phyloP scores from a whole-genome alignment of 306 rosid genomes.

The Rosa persica region DNA sequence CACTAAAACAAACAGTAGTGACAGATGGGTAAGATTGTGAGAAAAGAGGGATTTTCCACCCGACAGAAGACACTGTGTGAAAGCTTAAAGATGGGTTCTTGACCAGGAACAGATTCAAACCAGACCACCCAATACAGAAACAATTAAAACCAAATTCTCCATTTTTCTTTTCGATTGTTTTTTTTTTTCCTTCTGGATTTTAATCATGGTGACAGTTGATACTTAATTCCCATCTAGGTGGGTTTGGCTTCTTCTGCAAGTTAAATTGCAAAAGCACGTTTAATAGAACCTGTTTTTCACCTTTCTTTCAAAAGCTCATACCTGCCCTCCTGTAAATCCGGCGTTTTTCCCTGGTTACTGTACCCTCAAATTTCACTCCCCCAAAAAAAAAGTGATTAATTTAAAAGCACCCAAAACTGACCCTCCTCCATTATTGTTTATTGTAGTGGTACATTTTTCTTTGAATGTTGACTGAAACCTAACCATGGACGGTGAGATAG shows the following conservation, averaged over 20 bases:
- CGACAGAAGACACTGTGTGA: slow-evolving; percentile 73
- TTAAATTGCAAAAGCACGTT: slow-evolving; percentile 20
- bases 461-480: slow-evolving; percentile 23
- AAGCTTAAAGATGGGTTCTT: slow-evolving; percentile 53
- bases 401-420: slow-evolving; percentile 7
- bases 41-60: slow-evolving; percentile 38
- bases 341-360: slow-evolving; percentile 36
- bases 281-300: neutral
- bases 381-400: neutral
- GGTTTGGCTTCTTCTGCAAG: slow-evolving; percentile 52
- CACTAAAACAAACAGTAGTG: slow-evolving; percentile 41
- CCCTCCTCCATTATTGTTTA: slow-evolving; percentile 8
- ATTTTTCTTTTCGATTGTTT: neutral
- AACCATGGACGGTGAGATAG: slow-evolving; percentile 7
- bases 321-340: slow-evolving; percentile 40
- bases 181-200: neutral
- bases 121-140: slow-evolving; percentile 11
- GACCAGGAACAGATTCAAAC: slow-evolving; percentile 44
- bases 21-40: slow-evolving; percentile 36
- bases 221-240: slow-evolving; percentile 3
- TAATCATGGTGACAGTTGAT: slow-evolving; percentile 19
- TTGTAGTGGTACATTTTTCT: neutral
- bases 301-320: slow-evolving; percentile 29
- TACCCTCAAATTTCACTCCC: neutral
- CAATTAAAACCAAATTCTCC: neutral